Evolutionary conservation across 228 moss, liverwort and hornwort species (phyloP).

Genomic region (Sphagnum fallax): DNA sequence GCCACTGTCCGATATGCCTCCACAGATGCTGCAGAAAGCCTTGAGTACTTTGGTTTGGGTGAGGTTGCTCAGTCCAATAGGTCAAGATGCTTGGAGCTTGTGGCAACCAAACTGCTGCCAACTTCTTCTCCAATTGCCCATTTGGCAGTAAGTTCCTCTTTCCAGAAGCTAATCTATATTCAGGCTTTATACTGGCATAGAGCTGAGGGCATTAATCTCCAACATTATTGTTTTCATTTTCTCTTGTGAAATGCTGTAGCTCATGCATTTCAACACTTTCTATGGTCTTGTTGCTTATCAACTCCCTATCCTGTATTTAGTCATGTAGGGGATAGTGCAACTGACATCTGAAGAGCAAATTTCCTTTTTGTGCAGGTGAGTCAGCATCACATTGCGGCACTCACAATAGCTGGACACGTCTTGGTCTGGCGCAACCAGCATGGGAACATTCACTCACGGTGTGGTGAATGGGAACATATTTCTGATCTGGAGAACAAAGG

Average conservation of each 20-base stretch:
- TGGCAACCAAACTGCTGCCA: constrained; percentile 18
- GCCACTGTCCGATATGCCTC: constrained; percentile 15
- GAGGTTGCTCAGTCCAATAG: constrained; percentile 5
- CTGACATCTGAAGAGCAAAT: too few relatives aligned
- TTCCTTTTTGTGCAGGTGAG: constrained; percentile 11
- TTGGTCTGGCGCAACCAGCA: constrained; percentile 23
- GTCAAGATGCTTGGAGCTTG: constrained; percentile 11
- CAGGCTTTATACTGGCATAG: too few relatives aligned
- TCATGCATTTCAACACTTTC: too few relatives aligned
- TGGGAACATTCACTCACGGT: constrained; percentile 15
- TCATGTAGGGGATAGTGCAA: too few relatives aligned
- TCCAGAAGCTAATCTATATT: too few relatives aligned
- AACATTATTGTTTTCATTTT: too few relatives aligned
- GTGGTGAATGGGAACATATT: constrained; percentile 20
- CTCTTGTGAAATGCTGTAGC: too few relatives aligned
- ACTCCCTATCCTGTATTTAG: too few relatives aligned
- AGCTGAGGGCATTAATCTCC: too few relatives aligned
- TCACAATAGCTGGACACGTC: constrained; percentile 21
- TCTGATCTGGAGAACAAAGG: constrained; percentile 15
- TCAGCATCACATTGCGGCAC: constrained; percentile 22
- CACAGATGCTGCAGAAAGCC: constrained; percentile 8
- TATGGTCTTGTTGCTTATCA: too few relatives aligned
- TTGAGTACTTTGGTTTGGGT: constrained; percentile 24
- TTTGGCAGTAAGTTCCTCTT: constrained; percentile 10
- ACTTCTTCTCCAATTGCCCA: constrained; percentile 21